These are phyloP conservation scores for Fusarium brachygibbosum DNA, from an alignment of 2,329 filamentous ascomycete genomes.

Conservation along the genomic window DNA sequence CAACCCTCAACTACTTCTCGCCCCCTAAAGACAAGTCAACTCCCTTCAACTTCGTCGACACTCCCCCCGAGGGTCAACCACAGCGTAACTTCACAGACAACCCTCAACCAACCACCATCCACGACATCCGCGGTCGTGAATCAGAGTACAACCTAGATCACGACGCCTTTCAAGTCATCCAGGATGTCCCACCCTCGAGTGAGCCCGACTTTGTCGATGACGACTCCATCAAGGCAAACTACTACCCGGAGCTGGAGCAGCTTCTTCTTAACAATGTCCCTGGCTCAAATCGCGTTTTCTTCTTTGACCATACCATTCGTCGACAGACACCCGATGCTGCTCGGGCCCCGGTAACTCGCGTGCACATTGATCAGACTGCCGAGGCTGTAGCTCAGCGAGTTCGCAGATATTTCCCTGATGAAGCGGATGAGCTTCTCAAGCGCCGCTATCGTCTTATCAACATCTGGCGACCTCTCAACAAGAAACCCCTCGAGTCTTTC, in stretches of 20 bases:
- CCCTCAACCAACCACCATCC: constrained; percentile 68
- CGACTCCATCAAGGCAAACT: constrained; percentile 75
- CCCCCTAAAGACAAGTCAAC: constrained; percentile 70
- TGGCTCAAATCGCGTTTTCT: constrained; percentile 73
- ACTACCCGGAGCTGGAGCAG: constrained; percentile 87
- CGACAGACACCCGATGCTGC: constrained; percentile 68
- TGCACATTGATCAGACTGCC: constrained; percentile 87
- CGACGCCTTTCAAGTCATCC: constrained; percentile 80
- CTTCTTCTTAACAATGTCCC: constrained; percentile 77
- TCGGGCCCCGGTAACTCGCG: constrained; percentile 77
- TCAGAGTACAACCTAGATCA: constrained; percentile 74
- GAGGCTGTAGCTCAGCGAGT: constrained; percentile 76
- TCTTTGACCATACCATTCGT: constrained; percentile 94
- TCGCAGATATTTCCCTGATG: constrained; percentile 72
- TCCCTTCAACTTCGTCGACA: constrained; percentile 77
- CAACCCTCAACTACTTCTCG: constrained; percentile 75
- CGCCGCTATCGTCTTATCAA: constrained; percentile 87
- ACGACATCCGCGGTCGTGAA: constrained; percentile 81
- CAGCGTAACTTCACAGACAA: constrained; percentile 73
- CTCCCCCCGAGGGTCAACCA: constrained; percentile 70
- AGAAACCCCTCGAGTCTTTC: constrained; percentile 71
- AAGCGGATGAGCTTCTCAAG: constrained; percentile 75
- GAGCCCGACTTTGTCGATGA: constrained; percentile 74
- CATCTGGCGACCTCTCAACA: constrained; percentile 79
- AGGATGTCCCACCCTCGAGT: constrained; percentile 66